These are phyloP conservation scores for Dioszegia aurantiaca DNA, from an alignment of 768 basidiomycete genomes.

Conservation along the genomic window DNA sequence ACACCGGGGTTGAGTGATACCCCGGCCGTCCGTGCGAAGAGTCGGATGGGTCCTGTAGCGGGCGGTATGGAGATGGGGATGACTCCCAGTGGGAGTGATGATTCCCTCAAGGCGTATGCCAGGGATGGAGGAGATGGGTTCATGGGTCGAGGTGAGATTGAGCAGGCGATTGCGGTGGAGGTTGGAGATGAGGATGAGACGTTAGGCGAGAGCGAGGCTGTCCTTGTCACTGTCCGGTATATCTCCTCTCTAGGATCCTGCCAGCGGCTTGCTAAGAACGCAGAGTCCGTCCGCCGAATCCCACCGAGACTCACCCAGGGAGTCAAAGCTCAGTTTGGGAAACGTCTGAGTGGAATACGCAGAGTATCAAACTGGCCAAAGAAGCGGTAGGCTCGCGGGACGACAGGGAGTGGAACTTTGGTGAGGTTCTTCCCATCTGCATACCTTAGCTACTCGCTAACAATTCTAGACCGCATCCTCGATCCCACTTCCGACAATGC, in stretches of 20 bases:
- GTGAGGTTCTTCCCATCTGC: slow-evolving; percentile 23
- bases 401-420: slow-evolving; percentile 49
- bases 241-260: not conserved
- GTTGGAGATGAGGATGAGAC: slow-evolving; percentile 21
- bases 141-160: not conserved
- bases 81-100: slow-evolving; percentile 34
- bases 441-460: not conserved
- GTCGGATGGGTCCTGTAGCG: not conserved
- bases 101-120: slow-evolving; percentile 13
- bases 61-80: slow-evolving; percentile 9
- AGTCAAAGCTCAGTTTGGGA: slow-evolving; percentile 39
- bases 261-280: not conserved
- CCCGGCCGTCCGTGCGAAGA: slow-evolving; percentile 1
- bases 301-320: slow-evolving; percentile 28
- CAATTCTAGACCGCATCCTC: slow-evolving; percentile 45
- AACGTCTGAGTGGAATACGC: slow-evolving; percentile 32
- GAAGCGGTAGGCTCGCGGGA: slow-evolving; percentile 36
- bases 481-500: slow-evolving; percentile 40
- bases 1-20: not conserved
- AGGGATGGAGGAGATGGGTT: not conserved
- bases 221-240: slow-evolving; percentile 49
- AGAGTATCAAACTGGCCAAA: slow-evolving; percentile 38
- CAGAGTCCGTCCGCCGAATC: slow-evolving; percentile 48
- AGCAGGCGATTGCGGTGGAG: not conserved
- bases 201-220: slow-evolving; percentile 38